Evolutionary conservation across 345 rosid genomes (phyloP).

Genomic region (Eucalyptus fibrosa): DNA sequence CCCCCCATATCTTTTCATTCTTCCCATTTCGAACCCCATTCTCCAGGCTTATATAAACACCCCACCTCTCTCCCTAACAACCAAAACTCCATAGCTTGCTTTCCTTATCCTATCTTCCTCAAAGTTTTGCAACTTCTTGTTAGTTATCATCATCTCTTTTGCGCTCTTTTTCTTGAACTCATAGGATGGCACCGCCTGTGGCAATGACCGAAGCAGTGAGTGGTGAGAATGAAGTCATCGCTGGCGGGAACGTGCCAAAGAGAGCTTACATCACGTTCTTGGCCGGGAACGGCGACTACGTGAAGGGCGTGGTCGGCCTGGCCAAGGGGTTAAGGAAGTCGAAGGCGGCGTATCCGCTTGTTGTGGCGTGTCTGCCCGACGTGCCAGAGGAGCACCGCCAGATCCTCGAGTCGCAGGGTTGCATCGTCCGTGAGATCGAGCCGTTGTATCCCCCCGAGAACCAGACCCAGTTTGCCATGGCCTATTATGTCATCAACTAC

Average conservation of each 20-base stretch:
- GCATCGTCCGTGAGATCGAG: slow-evolving; percentile 63
- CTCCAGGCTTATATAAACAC: neutral
- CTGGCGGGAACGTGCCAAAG: neutral
- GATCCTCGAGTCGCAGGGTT: slow-evolving; percentile 54
- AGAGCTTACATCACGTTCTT: slow-evolving; percentile 71
- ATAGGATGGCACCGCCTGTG: neutral
- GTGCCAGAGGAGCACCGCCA: slow-evolving; percentile 78
- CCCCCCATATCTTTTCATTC: neutral
- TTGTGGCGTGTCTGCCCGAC: slow-evolving; percentile 72
- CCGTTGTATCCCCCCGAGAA: slow-evolving; percentile 78
- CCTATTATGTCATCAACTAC: slow-evolving; percentile 86
- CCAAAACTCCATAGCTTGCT: neutral
- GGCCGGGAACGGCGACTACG: slow-evolving; percentile 77
- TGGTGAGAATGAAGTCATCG: neutral
- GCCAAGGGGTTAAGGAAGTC: slow-evolving; percentile 70
- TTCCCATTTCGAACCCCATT: neutral
- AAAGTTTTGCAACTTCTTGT: neutral
- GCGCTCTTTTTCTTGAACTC: neutral
- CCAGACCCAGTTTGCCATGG: slow-evolving; percentile 72
- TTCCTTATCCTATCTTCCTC: neutral
- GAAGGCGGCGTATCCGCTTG: slow-evolving; percentile 42
- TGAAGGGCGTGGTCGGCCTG: slow-evolving; percentile 74
- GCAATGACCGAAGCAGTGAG: neutral
- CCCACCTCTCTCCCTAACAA: neutral
- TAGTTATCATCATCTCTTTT: neutral